A percentile compares a stretch with the other conserved stretches of the same genome.
phyloP scores from a whole-genome alignment of 345 rosid genomes.

The Lumnitzera racemosa region DNA sequence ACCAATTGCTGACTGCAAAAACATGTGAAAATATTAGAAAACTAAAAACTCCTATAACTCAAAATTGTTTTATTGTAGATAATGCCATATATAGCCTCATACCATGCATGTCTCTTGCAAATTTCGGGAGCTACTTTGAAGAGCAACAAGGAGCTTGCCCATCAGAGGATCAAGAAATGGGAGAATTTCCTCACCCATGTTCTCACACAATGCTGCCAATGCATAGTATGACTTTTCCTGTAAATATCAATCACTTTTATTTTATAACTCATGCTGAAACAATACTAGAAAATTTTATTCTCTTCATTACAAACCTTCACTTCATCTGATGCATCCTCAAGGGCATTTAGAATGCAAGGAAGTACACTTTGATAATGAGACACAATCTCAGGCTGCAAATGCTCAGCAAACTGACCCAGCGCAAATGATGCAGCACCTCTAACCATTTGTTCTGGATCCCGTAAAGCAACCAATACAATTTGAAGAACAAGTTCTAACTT shows the following conservation, averaged over 20 bases:
- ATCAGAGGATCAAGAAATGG: constrained; percentile 85
- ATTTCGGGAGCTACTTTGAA: constrained; percentile 75
- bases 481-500: constrained; percentile 81
- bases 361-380: constrained; percentile 79
- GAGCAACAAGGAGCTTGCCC: constrained; percentile 81
- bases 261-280: background rate
- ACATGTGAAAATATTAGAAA: constrained; percentile 7
- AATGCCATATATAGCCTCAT: constrained; percentile 14
- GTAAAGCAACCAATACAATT: constrained; percentile 69
- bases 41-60: background rate
- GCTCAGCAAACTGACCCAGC: constrained; percentile 93
- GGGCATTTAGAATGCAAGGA: constrained; percentile 84
- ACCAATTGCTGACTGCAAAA: constrained; percentile 90
- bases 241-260: constrained; percentile 7
- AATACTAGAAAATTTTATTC: constrained; percentile 1
- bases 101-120: constrained; percentile 99
- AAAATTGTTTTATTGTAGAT: background rate
- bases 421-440: constrained; percentile 99
- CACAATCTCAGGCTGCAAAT: constrained; percentile 95
- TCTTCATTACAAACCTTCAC: constrained; percentile 61
- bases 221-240: constrained; percentile 99
- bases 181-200: constrained; percentile 96
- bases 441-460: constrained; percentile 94
- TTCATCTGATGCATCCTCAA: constrained; percentile 92
- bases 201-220: constrained; percentile 96